Evolutionary conservation across 2,329 filamentous ascomycete genomes (phyloP), one percentile per base, ranked within the genome.

Genomic region (Diaporthe sp.): DNA sequence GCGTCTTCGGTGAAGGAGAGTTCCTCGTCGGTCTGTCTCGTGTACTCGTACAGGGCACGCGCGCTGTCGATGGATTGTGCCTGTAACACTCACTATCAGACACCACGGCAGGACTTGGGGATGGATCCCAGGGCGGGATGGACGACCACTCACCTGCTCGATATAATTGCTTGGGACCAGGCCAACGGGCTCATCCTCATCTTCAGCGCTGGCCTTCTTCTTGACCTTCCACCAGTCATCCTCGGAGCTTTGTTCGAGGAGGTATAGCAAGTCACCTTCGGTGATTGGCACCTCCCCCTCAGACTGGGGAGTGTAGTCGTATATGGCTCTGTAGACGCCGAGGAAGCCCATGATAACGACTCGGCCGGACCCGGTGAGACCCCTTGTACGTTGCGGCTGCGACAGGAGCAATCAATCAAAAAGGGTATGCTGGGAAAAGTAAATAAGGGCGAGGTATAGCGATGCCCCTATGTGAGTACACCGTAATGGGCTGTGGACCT

Each of bases 1-100:
- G 93, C 92, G 82, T 98, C 96, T 86, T 99, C 97, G 66, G 94
- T 90, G 82, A 99, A 98, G 33, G 96, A 98, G 13, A 99, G 88
- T 85, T 99, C 97, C 84, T 99, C 97, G 81, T 99, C 97, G 33
- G 97, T 99, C 86, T 99, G 97, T 79, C 96, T 92, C 68, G 94
- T 94, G 83, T 99, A 99, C 83, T 99, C 97, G 87, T 96, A 99
- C n/a, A 98, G 90, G n/a, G 97, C 95, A 83, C 93, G 95, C 67
- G 96, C 97, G 78, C 92, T 89, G 76, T 91, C 78, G 77, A 88
- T 82, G 30, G 92, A 90, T 82, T 87, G 84, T 74, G 91, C 90
- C 89, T 93, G 38, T 10, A 38, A 35, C 30, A 22, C 52, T 35
- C 15, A 7, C 22, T 19, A 47, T 74, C 30, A 75, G 74, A 69